Evolutionary conservation across 768 basidiomycete species (phyloP), one percentile per base, ranked within the genome.

Genomic region (Tricholoma flavovirens): DNA sequence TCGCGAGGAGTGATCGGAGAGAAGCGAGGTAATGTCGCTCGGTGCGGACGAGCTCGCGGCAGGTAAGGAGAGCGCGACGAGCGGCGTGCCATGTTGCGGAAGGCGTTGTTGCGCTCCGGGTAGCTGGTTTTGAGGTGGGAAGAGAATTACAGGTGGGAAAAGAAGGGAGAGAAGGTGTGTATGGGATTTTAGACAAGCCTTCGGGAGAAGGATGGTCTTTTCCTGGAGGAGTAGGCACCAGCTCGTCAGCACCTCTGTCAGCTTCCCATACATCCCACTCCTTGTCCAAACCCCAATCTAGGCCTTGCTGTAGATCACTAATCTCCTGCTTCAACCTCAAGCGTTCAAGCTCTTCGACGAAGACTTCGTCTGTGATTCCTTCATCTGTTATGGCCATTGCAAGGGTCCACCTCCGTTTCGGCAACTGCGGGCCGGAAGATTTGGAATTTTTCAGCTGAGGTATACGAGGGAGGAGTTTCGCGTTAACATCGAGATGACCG

Each of bases 311-410:
- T 3, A 2, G 24, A 26, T 26, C 24, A 5, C 40, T 51, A 51
- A 58, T 29, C 4, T 54, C 32, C 9, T 35, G 33, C 26, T 57
- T 43, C 51, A 58, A 64, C 29, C 75, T 67, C 59, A 81, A 75
- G 19, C 66, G 66, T 62, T 83, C 81, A 22, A 83, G 69, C 48
- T 71, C 71, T 49, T 76, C 68, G 5, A 83, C 72, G 10, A 83
- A 68, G 33, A 69, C 74, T 59, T 81, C 80, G 62, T 83, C 80
- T 2, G 79, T 73, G 49, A 81, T 69, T 15, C 67, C 75, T 24
- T 80, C 75, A 49, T 81, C 77, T 24, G 74, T 79, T 57, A 82
- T 75, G 14, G 77, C 79, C 64, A 75, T 77, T 1, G 77, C 77
- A 48, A 82, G 71, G 1, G 73, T 77, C 74, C 72, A 75, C 9